Evolutionary conservation across 257 asterid genomes (phyloP).

Genomic region (Solanum paucissectum): DNA sequence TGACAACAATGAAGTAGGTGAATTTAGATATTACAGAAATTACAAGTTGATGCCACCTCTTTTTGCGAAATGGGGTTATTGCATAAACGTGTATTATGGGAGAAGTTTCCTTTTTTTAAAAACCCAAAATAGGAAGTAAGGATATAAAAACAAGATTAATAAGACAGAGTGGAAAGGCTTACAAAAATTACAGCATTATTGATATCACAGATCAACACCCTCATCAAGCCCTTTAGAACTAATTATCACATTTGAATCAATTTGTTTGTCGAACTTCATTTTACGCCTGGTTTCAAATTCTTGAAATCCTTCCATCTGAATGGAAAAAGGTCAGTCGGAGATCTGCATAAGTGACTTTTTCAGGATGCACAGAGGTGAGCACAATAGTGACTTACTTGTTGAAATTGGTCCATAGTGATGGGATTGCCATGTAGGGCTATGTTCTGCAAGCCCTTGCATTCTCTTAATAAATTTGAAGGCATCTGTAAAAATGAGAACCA

Average conservation of each 20-base stretch:
- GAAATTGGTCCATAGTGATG: slow-evolving; percentile 83
- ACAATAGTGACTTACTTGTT: slow-evolving; percentile 38
- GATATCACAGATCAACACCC: slow-evolving; percentile 69
- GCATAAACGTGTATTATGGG: neutral
- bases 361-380: neutral
- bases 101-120: neutral
- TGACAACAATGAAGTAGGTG: neutral
- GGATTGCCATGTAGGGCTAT: slow-evolving; percentile 90
- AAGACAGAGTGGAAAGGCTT: neutral
- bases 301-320: slow-evolving; percentile 78
- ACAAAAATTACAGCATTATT: neutral
- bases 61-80: neutral
- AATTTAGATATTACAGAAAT: neutral
- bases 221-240: slow-evolving; percentile 91
- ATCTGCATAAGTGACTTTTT: neutral
- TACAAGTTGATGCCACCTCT: neutral
- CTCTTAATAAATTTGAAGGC: slow-evolving; percentile 65
- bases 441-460: slow-evolving; percentile 76
- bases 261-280: slow-evolving; percentile 83
- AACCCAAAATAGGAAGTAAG: neutral
- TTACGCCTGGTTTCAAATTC: slow-evolving; percentile 84
- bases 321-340: neutral
- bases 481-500: slow-evolving; percentile 33
- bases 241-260: slow-evolving; percentile 86
- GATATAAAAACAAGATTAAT: neutral